phyloP scores from a whole-genome alignment of 163 green algal species.

The Scenedesmus sp. region DNA sequence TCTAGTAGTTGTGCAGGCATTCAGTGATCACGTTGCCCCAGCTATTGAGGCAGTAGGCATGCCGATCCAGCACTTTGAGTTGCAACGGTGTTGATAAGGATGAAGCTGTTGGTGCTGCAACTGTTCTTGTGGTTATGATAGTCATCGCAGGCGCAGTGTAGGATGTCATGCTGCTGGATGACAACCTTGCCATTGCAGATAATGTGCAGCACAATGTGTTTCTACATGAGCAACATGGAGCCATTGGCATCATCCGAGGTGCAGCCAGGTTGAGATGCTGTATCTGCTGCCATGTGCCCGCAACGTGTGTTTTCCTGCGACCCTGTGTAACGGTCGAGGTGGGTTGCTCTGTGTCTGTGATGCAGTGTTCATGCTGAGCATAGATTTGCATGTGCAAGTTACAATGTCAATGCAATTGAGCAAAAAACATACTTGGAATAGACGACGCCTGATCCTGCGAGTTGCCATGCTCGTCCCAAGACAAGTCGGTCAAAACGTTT shows the following conservation, averaged over 20 bases:
- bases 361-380: background rate
- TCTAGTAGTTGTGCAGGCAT: background rate
- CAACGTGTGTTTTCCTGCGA: too few relatives aligned
- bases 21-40: too few relatives aligned
- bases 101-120: background rate
- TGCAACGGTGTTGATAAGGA: background rate
- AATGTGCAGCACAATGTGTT: background rate
- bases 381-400: background rate
- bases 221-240: background rate
- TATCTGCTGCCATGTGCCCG: too few relatives aligned
- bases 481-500: too few relatives aligned
- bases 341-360: background rate
- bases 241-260: background rate
- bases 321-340: too few relatives aligned
- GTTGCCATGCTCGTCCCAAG: too few relatives aligned
- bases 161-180: background rate
- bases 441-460: too few relatives aligned
- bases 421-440: too few relatives aligned
- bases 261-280: too few relatives aligned
- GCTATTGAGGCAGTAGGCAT: too few relatives aligned
- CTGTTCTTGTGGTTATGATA: background rate
- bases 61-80: background rate
- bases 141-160: background rate
- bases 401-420: too few relatives aligned
- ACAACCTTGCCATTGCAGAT: background rate